Base-by-base conservation (phyloP, 1,139 yeast species). In the Arxiozyma bovina region DNA sequence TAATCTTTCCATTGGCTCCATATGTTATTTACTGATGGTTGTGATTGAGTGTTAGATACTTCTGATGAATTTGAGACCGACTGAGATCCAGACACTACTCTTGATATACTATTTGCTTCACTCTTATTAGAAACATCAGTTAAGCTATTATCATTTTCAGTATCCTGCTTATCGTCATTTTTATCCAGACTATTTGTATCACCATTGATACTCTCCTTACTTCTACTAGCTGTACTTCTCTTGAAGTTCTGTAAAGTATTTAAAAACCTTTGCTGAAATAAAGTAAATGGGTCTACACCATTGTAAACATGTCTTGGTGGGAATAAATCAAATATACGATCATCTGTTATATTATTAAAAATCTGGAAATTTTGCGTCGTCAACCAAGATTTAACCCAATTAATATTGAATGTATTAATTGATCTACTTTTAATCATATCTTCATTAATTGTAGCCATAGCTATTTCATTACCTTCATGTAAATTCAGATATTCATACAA, bases 241-340 rank as follows among this genome's bases (percentile, higher is more conserved):
- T 60, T 61, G 45, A 64, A 52, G 52, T 61, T 66, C 57, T 70
- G 71, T 47, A 72, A 69, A 40, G 71, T 65, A 11, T 67, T 66
- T 5, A 60, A 51, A n/a, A 67, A 54, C 52, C 59, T 61, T 55
- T 67, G 68, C 54, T 68, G 70, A 40, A 68, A 60, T 25, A 58
- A 57, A 38, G 69, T 61, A n/a, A 70, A 54, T 3, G 72, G 60
- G 55, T 70, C 73, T 2, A 58, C 56, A 12, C 69, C 72, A 52
- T 66, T 69, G 47, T 63, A 67, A 5, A 82, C 67, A 69, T 91
- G 97, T 56, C 77, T 77, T 0, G 97, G 96, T 57, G 84, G 88
- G 55, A 89, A 83, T 59, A 93, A 82, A 64, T 90, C 95, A 73
- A 91, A 91, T 41, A 93, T 75, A 63, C 91, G 91, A 65, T 88